phyloP scores from a whole-genome alignment of 176 grass and related monocot species.

The Saccharum spontaneum region DNA sequence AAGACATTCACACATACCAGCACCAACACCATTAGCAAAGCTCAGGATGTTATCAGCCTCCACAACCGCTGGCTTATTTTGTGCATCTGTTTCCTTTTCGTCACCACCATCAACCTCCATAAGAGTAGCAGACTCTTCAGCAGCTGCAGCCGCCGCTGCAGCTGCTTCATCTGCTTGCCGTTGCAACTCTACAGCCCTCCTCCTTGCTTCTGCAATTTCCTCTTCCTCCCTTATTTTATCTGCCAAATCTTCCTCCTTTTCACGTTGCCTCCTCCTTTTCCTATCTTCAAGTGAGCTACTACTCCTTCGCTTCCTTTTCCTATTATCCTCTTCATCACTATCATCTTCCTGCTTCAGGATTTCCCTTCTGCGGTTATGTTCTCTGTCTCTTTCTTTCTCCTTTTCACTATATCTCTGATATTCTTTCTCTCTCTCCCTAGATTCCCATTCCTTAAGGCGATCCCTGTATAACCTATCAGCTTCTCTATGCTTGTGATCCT shows the following conservation, averaged over 20 bases:
- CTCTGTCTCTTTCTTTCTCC: slow-evolving; percentile 79
- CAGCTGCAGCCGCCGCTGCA: slow-evolving; percentile 17
- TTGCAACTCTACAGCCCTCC: slow-evolving; percentile 58
- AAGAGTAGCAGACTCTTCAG: slow-evolving; percentile 40
- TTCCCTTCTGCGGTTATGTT: slow-evolving; percentile 80
- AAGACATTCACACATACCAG: slow-evolving; percentile 44
- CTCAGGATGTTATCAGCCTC: slow-evolving; percentile 35
- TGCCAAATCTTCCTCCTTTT: slow-evolving; percentile 83
- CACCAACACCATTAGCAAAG: slow-evolving; percentile 42
- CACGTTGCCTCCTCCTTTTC: slow-evolving; percentile 78
- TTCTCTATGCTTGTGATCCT: slow-evolving; percentile 75
- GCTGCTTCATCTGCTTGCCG: slow-evolving; percentile 57
- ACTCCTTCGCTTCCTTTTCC: slow-evolving; percentile 77
- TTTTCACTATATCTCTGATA: slow-evolving; percentile 76
- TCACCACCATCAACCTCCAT: slow-evolving; percentile 70
- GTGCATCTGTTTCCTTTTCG: slow-evolving; percentile 50
- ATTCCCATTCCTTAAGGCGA: slow-evolving; percentile 88
- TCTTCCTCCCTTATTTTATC: slow-evolving; percentile 85
- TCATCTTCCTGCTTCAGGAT: slow-evolving; percentile 90
- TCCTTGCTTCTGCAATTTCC: slow-evolving; percentile 80
- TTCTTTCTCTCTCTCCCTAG: slow-evolving; percentile 92
- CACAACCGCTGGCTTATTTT: slow-evolving; percentile 39
- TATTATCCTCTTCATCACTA: slow-evolving; percentile 83
- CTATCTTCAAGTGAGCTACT: slow-evolving; percentile 60
- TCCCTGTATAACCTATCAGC: slow-evolving; percentile 74